A percentile compares a stretch with the other conserved stretches of the same genome.
Evolutionary conservation across 495 filamentous ascomycete genomes (phyloP).

Genomic region (Penicillium egyptiacum): DNA sequence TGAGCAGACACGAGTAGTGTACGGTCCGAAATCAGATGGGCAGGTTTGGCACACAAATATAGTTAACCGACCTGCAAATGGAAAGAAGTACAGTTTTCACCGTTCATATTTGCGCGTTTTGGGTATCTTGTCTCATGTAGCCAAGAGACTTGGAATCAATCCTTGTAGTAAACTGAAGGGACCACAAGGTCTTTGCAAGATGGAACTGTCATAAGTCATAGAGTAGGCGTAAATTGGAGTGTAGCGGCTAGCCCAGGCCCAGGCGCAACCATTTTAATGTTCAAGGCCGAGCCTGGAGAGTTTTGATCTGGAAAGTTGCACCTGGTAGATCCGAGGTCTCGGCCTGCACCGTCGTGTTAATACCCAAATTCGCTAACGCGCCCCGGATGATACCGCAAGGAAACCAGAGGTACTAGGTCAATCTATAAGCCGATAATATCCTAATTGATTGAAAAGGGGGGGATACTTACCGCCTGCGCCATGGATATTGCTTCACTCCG

Average conservation of each 20-base stretch:
- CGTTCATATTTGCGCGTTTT: slow-evolving; percentile 10
- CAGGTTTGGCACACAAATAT: slow-evolving; percentile 5
- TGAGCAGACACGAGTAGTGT: slow-evolving; percentile 19
- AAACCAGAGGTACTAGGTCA: slow-evolving; percentile 81
- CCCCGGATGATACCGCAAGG: slow-evolving; percentile 90
- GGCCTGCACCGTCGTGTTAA: slow-evolving; percentile 85
- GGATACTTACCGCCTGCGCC: slow-evolving; percentile 74
- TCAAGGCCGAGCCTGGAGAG: slow-evolving; percentile 59
- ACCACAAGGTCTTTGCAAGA: neutral
- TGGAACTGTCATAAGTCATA: neutral
- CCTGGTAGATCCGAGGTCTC: slow-evolving; percentile 81
- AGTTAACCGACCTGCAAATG: slow-evolving; percentile 20
- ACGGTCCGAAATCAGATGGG: slow-evolving; percentile 3
- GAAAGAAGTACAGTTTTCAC: slow-evolving; percentile 20
- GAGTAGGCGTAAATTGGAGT: neutral
- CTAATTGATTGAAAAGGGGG: neutral
- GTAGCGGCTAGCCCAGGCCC: slow-evolving; percentile 8
- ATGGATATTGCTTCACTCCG: slow-evolving; percentile 67
- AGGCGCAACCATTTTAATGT: neutral
- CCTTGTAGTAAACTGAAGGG: neutral
- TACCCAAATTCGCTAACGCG: slow-evolving; percentile 83
- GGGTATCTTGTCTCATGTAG: neutral
- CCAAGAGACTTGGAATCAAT: neutral
- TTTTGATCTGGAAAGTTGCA: slow-evolving; percentile 97
- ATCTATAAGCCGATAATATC: neutral